phyloP scores from a whole-genome alignment of 495 filamentous ascomycete genomes.

The Oidiodendron maius region DNA sequence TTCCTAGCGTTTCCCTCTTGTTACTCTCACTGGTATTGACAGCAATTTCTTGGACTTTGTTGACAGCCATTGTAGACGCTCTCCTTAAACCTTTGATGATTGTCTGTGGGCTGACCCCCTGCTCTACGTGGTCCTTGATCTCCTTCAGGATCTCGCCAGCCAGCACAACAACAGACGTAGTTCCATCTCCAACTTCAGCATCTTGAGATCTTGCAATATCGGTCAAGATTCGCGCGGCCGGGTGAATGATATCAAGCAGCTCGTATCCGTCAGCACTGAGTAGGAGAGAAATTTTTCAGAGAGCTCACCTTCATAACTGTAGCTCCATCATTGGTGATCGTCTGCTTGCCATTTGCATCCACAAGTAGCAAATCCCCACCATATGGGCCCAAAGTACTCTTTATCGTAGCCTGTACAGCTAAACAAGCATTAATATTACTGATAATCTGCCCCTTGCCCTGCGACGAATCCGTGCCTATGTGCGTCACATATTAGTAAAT shows the following conservation, averaged over 20 bases:
- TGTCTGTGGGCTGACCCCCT: constrained; percentile 93
- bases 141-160: constrained; percentile 97
- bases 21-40: constrained; percentile 80
- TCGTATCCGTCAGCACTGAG: constrained; percentile 31
- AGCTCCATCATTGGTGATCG: constrained; percentile 98
- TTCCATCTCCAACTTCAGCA: constrained; percentile 96
- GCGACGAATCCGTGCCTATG: constrained; percentile 90
- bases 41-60: constrained; percentile 97
- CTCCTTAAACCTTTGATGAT: constrained; percentile 95
- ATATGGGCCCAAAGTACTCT: constrained; percentile 94
- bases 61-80: constrained; percentile 87
- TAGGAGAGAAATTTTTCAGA: constrained; percentile 14
- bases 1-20: constrained; percentile 81
- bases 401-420: constrained; percentile 93
- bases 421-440: constrained; percentile 98
- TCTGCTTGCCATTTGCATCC: constrained; percentile 90
- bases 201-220: constrained; percentile 99
- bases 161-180: constrained; percentile 91
- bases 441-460: constrained; percentile 94
- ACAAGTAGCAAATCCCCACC: constrained; percentile 94
- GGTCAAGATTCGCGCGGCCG: constrained; percentile 93
- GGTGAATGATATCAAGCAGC: constrained; percentile 98
- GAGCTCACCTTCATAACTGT: constrained; percentile 99
- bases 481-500: constrained; percentile 18
- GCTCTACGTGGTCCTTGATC: constrained; percentile 88